Conservation (phyloP, 2,329 filamentous ascomycete species). For the Didymella segeticola region DNA sequence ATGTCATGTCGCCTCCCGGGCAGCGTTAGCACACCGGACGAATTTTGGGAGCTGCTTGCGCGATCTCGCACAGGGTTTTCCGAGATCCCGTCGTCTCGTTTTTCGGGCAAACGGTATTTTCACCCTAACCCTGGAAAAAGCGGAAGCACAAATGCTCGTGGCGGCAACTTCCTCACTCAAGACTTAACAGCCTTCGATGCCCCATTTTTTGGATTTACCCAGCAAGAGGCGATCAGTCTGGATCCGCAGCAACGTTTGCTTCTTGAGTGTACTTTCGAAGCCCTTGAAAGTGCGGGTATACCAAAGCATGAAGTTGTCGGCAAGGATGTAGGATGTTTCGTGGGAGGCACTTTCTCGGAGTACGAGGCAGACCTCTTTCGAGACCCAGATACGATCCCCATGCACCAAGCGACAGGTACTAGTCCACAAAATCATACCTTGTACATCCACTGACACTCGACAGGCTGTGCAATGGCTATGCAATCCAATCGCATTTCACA, state of each 20-base stretch:
- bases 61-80: conserved; percentile 41
- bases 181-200: conserved; percentile 37
- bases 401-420: conserved; percentile 34
- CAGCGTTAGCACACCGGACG: conserved; percentile 30
- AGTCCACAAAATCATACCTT: no score
- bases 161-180: conserved; percentile 31
- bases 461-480: conserved; percentile 31
- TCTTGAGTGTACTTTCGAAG: conserved; percentile 46
- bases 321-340: conserved; percentile 35
- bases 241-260: conserved; percentile 46
- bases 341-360: conserved; percentile 33
- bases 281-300: conserved; percentile 50
- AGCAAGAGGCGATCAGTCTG: conserved; percentile 35
- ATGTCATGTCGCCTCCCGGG: conserved; percentile 42
- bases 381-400: conserved; percentile 35
- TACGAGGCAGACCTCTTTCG: conserved; percentile 33
- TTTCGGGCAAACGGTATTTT: conserved; percentile 46
- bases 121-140: conserved; percentile 47
- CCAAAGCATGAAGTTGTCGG: conserved; percentile 37
- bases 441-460: background rate
- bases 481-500: conserved; percentile 40
- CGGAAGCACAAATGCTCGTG: conserved; percentile 42
- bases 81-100: conserved; percentile 47
- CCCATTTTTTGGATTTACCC: conserved; percentile 39
- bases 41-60: conserved; percentile 38